A percentile compares a stretch with the other conserved stretches of the same genome.
phyloP scores from a whole-genome alignment of 345 rosid genomes.

The Clausena lansium region DNA sequence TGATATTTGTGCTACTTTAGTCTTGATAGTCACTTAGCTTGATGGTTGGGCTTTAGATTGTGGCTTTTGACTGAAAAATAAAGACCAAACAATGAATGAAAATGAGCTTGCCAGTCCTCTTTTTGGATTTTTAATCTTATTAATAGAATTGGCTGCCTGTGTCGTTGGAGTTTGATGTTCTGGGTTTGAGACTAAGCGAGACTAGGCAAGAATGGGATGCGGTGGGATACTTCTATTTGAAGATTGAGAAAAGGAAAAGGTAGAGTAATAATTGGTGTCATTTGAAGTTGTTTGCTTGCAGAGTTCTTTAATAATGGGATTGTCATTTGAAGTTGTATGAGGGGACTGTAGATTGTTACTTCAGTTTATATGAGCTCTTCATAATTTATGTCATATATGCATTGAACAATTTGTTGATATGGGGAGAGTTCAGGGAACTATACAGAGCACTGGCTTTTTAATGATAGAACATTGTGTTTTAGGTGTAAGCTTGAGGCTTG shows the following conservation, averaged over 20 bases:
- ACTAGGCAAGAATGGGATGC: not conserved
- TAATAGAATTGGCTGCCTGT: no score
- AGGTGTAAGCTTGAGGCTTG: not conserved
- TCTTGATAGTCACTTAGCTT: not conserved
- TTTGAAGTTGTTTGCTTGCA: conserved; percentile 2
- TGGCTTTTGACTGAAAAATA: not conserved
- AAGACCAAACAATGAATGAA: not conserved
- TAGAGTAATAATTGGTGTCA: not conserved
- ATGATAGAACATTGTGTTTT: not conserved
- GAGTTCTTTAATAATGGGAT: not conserved
- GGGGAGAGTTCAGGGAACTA: not conserved
- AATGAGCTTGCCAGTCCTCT: not conserved
- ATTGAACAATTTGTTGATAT: not conserved
- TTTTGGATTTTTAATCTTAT: not conserved
- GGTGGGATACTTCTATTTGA: not conserved
- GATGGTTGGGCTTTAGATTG: not conserved
- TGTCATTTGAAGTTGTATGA: not conserved
- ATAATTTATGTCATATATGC: not conserved
- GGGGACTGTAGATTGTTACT: not conserved
- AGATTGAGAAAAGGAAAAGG: not conserved
- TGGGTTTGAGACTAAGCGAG: not conserved
- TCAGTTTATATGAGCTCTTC: not conserved
- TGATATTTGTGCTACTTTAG: not conserved
- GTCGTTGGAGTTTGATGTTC: not conserved
- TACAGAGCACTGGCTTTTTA: not conserved